Base-by-base conservation (phyloP, 2,329 filamentous ascomycete genomes). In the Fusarium drepaniforme region DNA sequence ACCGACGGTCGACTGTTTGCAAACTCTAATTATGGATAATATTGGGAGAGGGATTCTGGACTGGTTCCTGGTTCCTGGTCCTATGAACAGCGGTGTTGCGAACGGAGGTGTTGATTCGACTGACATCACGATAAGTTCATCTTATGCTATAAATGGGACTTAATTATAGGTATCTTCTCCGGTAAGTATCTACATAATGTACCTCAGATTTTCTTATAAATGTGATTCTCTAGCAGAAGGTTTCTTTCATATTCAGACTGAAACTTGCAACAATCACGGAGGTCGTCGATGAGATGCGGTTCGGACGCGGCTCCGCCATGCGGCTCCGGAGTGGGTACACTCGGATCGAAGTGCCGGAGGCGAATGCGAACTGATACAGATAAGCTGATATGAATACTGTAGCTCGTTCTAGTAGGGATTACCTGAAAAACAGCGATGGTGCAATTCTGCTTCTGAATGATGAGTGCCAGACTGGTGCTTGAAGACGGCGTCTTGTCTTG, bases 301-400 rank as follows among this genome's bases (percentile, higher is more conserved):
- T 49, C 66, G n/a, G 11, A n/a, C 7, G 44, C 33, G 68, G 63
- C 25, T 71, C 67, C 70, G 68, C 57, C 33, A 67, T 67, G 57
- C 46, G 68, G 68, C 70, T 64, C 68, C 42, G 72, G 51, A 42
- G 71, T 64, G 28, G 72, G 40, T 53, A 67, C 63, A 38, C 28
- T 61, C 21, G 51, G 12, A 30, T 40, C 8, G 33, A 46, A 15
- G 16, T 21, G 49, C 56, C 49, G 49, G 38, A 40, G n/a, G 12
- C 30, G 16, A 63, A 53, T n/a, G 25, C 8, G 21, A 11, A 0
- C 8, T 13, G 1, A 9, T 0, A 9, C 2, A 13, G 57, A 59
- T 59, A 59, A 59, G 16, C 21, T 30, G 37, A 59, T 59, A 59
- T 3, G 37, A n/a, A 25, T 30, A 12, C 37, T 59, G 9, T 25